Evolutionary conservation across 768 basidiomycete genomes (phyloP), one percentile per base, ranked within the genome.

Genomic region (Pleurotus eryngii): DNA sequence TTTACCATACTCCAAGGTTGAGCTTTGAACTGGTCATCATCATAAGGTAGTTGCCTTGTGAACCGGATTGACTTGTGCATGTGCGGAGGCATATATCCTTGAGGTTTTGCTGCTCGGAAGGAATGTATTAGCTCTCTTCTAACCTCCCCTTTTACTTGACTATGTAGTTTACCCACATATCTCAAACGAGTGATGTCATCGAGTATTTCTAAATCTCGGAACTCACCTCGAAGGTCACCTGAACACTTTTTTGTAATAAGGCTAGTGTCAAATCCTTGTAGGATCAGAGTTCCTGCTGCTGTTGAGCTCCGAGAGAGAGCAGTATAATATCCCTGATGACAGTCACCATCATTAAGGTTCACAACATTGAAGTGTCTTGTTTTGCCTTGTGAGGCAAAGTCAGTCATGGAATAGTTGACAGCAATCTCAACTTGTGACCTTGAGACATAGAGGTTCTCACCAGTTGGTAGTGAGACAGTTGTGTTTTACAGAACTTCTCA

Each of bases 331-430:
- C 54, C 42, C 43, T 59, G 58, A 60, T 64, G 63, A n/a, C 30
- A 37, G 11, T 35, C 18, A 7, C 62, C 65, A 24, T 63, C 51
- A 14, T 55, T 61, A 2, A 74, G 40, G 60, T 74, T 60, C 1
- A 71, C 68, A 5, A 68, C 58, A 60, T 75, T 76, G 2, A 9
- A 51, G 1, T 18, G n/a, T n/a, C 68, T 27, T 9, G 65, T 68
- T 46, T 57, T 63, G 18, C 64, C 64, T 58, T 65, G 63, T n/a
- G 58, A 61, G 14, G 57, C 35, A 56, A 59, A 65, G 42, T 66
- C 67, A 22, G 66, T 69, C 62, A 71, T 68, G 30, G 30, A 30
- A 30, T 30, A 30, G 30, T 30, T 30, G 30, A 30, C 30, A 30
- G 30, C 30, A 30, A 70, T 63, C 35, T 60, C 56, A 18, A 68